phyloP scores from a whole-genome alignment of 768 basidiomycete genomes.

The Boletus vermiculosoides region DNA sequence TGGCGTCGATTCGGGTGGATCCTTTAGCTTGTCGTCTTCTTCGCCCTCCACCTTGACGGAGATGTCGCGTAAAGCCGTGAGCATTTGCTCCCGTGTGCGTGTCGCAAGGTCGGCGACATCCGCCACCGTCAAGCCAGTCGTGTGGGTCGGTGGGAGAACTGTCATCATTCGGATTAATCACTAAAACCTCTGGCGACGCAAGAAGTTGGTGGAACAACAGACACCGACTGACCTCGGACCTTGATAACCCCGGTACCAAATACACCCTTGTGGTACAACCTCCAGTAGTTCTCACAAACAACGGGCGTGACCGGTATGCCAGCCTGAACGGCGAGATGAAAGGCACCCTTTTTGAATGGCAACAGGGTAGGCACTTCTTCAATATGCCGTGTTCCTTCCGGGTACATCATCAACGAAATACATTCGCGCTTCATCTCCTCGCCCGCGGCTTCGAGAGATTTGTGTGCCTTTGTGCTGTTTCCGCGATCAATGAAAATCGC shows the following conservation, averaged over 20 bases:
- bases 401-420: conserved; percentile 90
- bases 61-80: conserved; percentile 72
- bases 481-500: conserved; percentile 91
- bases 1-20: conserved; percentile 23
- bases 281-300: conserved; percentile 92
- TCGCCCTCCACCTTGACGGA: conserved; percentile 50
- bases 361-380: conserved; percentile 64
- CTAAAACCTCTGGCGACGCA: neutral
- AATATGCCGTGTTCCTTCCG: conserved; percentile 89
- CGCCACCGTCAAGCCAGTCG: conserved; percentile 61
- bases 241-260: conserved; percentile 77
- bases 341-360: conserved; percentile 97
- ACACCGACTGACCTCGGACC: conserved; percentile 57
- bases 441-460: conserved; percentile 74
- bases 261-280: conserved; percentile 73
- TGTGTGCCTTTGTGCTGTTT: conserved; percentile 70
- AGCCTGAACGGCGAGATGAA: conserved; percentile 91
- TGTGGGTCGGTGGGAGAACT: conserved; percentile 92
- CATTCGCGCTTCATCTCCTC: conserved; percentile 68
- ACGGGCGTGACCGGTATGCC: conserved; percentile 90
- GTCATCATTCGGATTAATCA: conserved; percentile 8
- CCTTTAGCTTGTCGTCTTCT: conserved; percentile 13
- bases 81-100: conserved; percentile 77
- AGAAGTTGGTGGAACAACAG: neutral
- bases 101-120: conserved; percentile 70